A percentile compares a stretch with the other conserved stretches of the same genome.
Evolutionary conservation across 306 rosid genomes (phyloP).

Genomic region (Pterocarpus macrocarpus): DNA sequence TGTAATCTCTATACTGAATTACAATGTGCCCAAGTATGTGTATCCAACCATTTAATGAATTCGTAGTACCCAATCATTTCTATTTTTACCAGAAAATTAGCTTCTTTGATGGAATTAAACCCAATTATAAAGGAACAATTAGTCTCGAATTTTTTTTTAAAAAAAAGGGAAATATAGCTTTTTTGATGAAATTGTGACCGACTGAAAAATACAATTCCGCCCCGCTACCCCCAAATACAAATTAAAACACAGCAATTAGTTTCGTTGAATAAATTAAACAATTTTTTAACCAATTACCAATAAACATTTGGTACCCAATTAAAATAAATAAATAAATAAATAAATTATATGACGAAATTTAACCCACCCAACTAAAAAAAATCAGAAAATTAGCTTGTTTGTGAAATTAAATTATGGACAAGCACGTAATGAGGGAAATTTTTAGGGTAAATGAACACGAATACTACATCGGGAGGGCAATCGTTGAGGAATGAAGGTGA

Average conservation of each 20-base stretch:
- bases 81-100: not conserved
- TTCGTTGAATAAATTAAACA: too few relatives aligned
- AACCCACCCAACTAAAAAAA: not conserved
- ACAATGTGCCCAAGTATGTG: too few relatives aligned
- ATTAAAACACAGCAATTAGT: too few relatives aligned
- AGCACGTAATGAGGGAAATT: not conserved
- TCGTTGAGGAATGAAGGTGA: slow-evolving; percentile 64
- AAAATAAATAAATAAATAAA: not conserved
- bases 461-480: slow-evolving; percentile 84
- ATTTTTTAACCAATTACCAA: too few relatives aligned
- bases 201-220: too few relatives aligned
- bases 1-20: too few relatives aligned
- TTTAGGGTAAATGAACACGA: not conserved
- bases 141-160: not conserved
- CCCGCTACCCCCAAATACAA: too few relatives aligned
- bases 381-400: not conserved
- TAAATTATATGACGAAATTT: not conserved
- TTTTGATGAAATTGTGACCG: too few relatives aligned
- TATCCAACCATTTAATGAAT: not conserved
- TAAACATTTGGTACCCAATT: too few relatives aligned
- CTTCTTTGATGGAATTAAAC: not conserved
- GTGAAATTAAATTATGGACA: not conserved
- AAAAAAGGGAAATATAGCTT: too few relatives aligned
- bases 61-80: not conserved
- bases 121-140: not conserved